Percentiles rank a stretch among this genome's conserved stretches.
Evolutionary conservation across 2,329 filamentous ascomycete genomes (phyloP).

Genomic region (Neocucurbitaria cava): DNA sequence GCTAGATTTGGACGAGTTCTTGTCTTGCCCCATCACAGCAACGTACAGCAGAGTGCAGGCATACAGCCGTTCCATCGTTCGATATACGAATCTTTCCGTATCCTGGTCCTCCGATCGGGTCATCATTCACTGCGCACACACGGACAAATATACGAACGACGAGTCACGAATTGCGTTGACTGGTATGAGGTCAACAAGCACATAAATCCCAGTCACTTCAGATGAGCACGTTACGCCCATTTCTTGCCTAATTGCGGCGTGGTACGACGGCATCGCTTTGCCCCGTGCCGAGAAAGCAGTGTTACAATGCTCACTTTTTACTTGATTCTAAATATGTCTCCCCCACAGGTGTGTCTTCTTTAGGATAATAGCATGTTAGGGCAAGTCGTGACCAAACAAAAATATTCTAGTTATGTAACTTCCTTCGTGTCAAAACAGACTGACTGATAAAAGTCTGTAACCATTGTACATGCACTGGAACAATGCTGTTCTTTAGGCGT

Average conservation of each 20-base stretch:
- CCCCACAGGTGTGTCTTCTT: background rate
- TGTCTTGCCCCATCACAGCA: too few species aligned
- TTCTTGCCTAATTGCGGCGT: background rate
- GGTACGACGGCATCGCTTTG: background rate
- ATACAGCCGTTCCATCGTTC: background rate
- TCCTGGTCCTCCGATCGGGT: background rate
- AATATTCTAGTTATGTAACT: background rate
- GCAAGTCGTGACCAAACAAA: background rate
- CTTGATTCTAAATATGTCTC: background rate
- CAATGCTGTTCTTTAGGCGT: background rate
- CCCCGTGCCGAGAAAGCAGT: too few species aligned
- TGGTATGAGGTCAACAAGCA: background rate
- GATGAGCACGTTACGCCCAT: background rate
- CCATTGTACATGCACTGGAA: background rate
- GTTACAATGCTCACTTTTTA: background rate
- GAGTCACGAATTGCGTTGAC: background rate
- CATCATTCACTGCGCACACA: background rate
- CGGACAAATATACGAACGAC: too few species aligned
- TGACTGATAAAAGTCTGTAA: background rate
- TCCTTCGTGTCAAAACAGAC: background rate
- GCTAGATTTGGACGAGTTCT: too few species aligned
- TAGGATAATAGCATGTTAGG: background rate
- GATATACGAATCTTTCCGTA: background rate
- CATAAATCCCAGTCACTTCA: too few species aligned
- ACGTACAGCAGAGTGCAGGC: too few species aligned